These are phyloP conservation scores for Polysphondylium violaceum DNA, from an alignment of 78 protist species.

Conservation along the genomic window DNA sequence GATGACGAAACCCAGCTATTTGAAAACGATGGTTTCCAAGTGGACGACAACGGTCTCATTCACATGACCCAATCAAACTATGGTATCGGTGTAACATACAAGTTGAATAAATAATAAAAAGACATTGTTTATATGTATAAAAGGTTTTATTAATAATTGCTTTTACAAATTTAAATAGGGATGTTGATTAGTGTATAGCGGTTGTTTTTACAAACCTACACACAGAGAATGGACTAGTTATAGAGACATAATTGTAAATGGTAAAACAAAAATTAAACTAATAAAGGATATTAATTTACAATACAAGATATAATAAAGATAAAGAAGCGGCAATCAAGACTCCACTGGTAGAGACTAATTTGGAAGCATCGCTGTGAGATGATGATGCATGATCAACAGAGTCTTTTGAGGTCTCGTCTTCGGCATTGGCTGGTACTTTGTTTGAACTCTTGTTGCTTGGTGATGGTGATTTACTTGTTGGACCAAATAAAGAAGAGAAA, in stretches of 20 bases:
- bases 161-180: neutral
- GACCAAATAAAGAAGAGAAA: neutral
- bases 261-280: too few relatives aligned
- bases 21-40: constrained; percentile 37
- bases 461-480: neutral
- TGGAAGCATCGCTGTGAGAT: too few relatives aligned
- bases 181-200: neutral
- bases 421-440: neutral
- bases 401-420: neutral
- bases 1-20: constrained; percentile 44
- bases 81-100: constrained; percentile 64
- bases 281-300: too few relatives aligned
- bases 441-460: neutral
- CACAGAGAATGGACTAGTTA: neutral
- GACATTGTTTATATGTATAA: neutral
- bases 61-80: neutral
- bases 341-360: too few relatives aligned
- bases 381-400: neutral
- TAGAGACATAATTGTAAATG: too few relatives aligned
- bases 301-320: too few relatives aligned
- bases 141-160: neutral
- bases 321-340: too few relatives aligned
- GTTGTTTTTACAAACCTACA: neutral
- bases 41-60: constrained; percentile 22
- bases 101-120: neutral